Evolutionary conservation across 805 yeast species (phyloP), one percentile per base, ranked within the genome.

Genomic region (Maudiozyma pseudohumilis): DNA sequence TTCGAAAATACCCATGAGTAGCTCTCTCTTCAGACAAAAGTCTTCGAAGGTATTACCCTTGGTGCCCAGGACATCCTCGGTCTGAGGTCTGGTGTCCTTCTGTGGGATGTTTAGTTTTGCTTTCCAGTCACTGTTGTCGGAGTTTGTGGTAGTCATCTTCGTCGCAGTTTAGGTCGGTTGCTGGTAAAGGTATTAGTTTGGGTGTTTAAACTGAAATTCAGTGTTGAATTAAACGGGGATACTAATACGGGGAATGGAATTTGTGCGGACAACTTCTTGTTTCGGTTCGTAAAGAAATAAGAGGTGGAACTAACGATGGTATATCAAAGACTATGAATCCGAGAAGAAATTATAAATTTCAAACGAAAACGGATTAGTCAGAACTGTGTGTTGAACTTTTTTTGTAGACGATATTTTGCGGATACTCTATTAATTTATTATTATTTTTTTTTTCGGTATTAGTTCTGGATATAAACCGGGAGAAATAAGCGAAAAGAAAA

Each of bases 1-100:
- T 63, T 92, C 98, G 60, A 88, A 92, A 47, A 92, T 89, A 25
- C 98, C 98, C 98, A 92, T 92, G 57, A 92, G 68, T 42, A 92
- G 70, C 57, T 92, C 95, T 63, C 98, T 77, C 61, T 86, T 87
- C 51, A 92, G 74, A 54, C 77, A 79, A 64, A 88, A 86, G 56
- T 87, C 94, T 63, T 92, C 98, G 56, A 92, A 92, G 15, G 84
- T 69, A 51, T 79, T 80, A 40, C 96, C 97, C 53, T 85, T 84
- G 29, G 95, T 87, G 50, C 76, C 83, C 35, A 85, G 72, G 38
- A 92, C 96, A 72, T 92, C 98, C 40, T 88, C 96, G 1, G 98
- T 89, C 60, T 89, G 96, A 29, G 94, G 95, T 60, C 98, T 77
- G n/a, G 80, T 71, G 60, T 89, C 98, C 64, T 74, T 86, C 40